phyloP scores from a whole-genome alignment of 2,329 filamentous ascomycete species.

The Tolypocladium paradoxum region DNA sequence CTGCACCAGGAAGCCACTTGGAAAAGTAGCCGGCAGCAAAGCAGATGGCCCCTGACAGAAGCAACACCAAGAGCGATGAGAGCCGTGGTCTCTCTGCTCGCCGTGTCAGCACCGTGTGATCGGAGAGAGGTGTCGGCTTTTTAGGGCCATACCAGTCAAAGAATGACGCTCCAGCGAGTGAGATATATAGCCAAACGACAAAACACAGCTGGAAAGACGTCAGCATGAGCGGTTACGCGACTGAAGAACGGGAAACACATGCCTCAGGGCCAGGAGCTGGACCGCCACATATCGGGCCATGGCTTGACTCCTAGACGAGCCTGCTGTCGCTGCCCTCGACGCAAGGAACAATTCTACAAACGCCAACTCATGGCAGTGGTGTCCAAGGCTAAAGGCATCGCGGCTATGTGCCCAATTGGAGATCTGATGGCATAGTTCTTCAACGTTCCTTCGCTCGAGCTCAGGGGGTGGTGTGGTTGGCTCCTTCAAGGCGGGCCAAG shows the following conservation, averaged over 20 bases:
- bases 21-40: constrained; percentile 31
- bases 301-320: background rate
- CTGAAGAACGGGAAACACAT: background rate
- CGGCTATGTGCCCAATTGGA: background rate
- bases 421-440: background rate
- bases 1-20: constrained; percentile 34
- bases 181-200: constrained; percentile 38
- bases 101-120: background rate
- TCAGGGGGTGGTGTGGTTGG: background rate
- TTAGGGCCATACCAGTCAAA: constrained; percentile 29
- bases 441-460: background rate
- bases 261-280: constrained; percentile 7
- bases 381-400: background rate
- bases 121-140: background rate
- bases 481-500: background rate
- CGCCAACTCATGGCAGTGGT: background rate
- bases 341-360: background rate
- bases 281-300: constrained; percentile 7
- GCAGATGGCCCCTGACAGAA: constrained; percentile 31
- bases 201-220: constrained; percentile 25
- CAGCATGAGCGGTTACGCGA: background rate
- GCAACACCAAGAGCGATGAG: constrained; percentile 34
- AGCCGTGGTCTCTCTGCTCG: constrained; percentile 36
- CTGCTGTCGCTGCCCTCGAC: background rate
- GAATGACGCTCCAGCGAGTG: constrained; percentile 36